These are phyloP conservation scores for Scleroderma citrinum DNA, from an alignment of 768 basidiomycete genomes.

Conservation along the genomic window DNA sequence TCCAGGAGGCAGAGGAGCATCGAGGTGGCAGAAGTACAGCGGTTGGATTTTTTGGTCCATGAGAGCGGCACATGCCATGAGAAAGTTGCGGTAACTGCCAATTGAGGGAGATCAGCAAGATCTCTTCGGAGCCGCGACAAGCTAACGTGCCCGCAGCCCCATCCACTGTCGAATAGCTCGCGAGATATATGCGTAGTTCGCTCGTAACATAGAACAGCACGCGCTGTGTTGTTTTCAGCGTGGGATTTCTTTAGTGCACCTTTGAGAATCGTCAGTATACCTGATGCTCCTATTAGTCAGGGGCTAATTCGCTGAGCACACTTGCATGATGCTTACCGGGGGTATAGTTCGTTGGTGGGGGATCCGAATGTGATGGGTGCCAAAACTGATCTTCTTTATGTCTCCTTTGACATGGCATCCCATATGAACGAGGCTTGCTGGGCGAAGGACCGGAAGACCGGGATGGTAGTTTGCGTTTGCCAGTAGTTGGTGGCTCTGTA, in stretches of 20 bases:
- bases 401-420: slow-evolving; percentile 5
- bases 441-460: slow-evolving; percentile 4
- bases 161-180: slow-evolving; percentile 56
- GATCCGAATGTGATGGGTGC: slow-evolving; percentile 40
- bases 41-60: slow-evolving; percentile 61
- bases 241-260: slow-evolving; percentile 49
- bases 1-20: slow-evolving; percentile 54
- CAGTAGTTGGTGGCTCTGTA: slow-evolving; percentile 9
- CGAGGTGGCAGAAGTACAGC: slow-evolving; percentile 55
- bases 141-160: slow-evolving; percentile 66
- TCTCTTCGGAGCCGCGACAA: slow-evolving; percentile 8
- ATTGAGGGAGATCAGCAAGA: neutral
- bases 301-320: slow-evolving; percentile 4
- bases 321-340: slow-evolving; percentile 41
- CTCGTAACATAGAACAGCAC: slow-evolving; percentile 62
- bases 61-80: slow-evolving; percentile 71
- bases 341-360: slow-evolving; percentile 52
- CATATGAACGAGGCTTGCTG: neutral
- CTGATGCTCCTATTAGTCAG: slow-evolving; percentile 30
- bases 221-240: slow-evolving; percentile 40
- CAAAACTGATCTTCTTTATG: slow-evolving; percentile 56
- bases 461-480: slow-evolving; percentile 11
- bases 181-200: slow-evolving; percentile 51
- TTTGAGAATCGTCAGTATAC: slow-evolving; percentile 59
- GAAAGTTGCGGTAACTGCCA: slow-evolving; percentile 80